Base-by-base conservation (phyloP, 495 filamentous ascomycete species). In the Penicillium mononematosum region DNA sequence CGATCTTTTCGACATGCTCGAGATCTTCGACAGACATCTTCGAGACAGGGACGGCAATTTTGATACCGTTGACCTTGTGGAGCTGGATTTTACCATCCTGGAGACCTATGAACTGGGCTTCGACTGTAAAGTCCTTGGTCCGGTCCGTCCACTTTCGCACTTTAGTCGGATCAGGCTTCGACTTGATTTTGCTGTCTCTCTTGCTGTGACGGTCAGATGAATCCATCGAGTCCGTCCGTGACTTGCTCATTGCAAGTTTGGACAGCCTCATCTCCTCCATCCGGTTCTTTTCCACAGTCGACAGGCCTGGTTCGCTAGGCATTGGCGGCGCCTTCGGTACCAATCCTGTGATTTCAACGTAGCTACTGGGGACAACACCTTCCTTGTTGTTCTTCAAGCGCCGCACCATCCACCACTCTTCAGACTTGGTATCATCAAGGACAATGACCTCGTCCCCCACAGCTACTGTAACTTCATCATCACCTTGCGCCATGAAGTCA, bases 331-430 rank as follows among this genome's bases (percentile, higher is more conserved):
- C 75, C 19, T 75, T 62, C 22, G 77, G 57, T 20, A 86, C 71
- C 3, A 81, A 81, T 41, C 88, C 89, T 11, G 81, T 89, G 29
- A 95, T 77, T 69, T 99, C 94, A 49, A 98, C 86, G 70, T 97
- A 99, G 72, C 89, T 95, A 75, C 91, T 92, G 5, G 94, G 94
- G n/a, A 99, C 92, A 11, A 98, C 94, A n/a, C 94, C 95, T 69
- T 96, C 90, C 66, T 89, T 90, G 45, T 90, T 89, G 69, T 92
- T 97, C 76, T 91, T 92, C 47, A 96, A 59, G 31, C 92, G 84
- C 46, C 89, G 85, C 11, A 99, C 92, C 79, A 92, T 88, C 93
- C 95, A 98, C 94, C 94, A 99, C 68, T 99, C 94, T 45, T 96
- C 92, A 50, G 92, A 96, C 71, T 89, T 91, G 54, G 78, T 83